Conservation (phyloP, 2,329 filamentous ascomycete genomes). For the Apiospora aurea region DNA sequence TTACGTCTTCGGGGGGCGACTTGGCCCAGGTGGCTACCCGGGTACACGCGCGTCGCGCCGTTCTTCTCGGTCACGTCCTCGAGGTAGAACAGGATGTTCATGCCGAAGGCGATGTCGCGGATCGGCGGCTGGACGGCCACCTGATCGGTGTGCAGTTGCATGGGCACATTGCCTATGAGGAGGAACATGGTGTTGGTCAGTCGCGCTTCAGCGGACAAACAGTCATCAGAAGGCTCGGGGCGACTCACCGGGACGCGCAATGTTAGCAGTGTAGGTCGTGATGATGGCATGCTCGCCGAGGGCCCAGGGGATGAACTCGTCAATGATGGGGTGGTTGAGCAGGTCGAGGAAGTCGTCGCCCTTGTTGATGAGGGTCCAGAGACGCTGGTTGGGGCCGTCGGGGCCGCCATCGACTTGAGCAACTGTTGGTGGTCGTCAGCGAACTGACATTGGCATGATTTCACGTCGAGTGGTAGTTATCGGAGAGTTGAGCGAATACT, state of each 20-base stretch:
- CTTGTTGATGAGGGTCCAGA: slow-evolving; percentile 28
- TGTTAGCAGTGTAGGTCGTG: slow-evolving; percentile 42
- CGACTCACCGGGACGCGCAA: slow-evolving; percentile 34
- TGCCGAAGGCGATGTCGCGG: slow-evolving; percentile 36
- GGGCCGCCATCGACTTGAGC: slow-evolving; percentile 16
- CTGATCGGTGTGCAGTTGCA: slow-evolving; percentile 41
- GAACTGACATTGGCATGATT: too few relatives aligned
- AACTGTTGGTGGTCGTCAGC: neutral
- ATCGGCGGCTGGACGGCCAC: slow-evolving; percentile 37
- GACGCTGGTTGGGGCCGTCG: slow-evolving; percentile 7
- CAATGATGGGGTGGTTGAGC: slow-evolving; percentile 39
- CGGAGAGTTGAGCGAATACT: too few relatives aligned
- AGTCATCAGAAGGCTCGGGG: neutral
- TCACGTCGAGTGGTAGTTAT: too few relatives aligned
- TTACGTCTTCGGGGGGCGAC: slow-evolving; percentile 35
- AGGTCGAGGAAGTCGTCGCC: slow-evolving; percentile 33
- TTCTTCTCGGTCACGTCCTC: slow-evolving; percentile 44
- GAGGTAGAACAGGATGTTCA: slow-evolving; percentile 38
- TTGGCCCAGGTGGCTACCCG: slow-evolving; percentile 34
- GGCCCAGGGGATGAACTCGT: slow-evolving; percentile 38
- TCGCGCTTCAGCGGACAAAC: neutral
- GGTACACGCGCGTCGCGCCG: slow-evolving; percentile 40
- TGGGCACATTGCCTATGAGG: slow-evolving; percentile 30
- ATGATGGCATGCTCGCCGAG: slow-evolving; percentile 40
- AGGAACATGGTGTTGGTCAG: neutral